Percentiles rank a stretch among this genome's conserved stretches.
phyloP scores from a whole-genome alignment of 192 early-diverging fungal species.

The Podila horticola region DNA sequence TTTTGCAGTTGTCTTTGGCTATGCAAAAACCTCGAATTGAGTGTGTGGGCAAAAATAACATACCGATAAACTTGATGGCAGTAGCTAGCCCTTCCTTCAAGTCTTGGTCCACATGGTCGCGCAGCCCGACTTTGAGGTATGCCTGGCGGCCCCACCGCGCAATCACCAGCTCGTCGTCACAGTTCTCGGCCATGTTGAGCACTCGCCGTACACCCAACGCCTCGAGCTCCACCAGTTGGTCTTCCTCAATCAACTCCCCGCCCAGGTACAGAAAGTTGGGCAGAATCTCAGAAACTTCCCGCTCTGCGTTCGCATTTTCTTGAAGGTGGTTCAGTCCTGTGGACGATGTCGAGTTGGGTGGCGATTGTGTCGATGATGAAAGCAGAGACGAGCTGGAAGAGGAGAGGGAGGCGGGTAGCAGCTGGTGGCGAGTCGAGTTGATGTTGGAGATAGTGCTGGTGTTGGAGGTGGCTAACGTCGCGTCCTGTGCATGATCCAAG shows the following conservation, averaged over 20 bases:
- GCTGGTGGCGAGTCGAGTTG: background rate
- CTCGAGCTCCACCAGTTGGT: conserved; percentile 63
- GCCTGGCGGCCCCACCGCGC: conserved; percentile 33
- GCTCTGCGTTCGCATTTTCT: conserved; percentile 39
- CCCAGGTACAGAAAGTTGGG: conserved; percentile 71
- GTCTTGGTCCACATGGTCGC: conserved; percentile 78
- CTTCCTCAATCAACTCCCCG: conserved; percentile 67
- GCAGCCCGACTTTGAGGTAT: conserved; percentile 60
- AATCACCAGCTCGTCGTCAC: conserved; percentile 56
- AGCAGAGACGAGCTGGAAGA: conserved; percentile 7
- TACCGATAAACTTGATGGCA: conserved; percentile 76
- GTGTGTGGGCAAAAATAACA: conserved; percentile 3
- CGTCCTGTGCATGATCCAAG: background rate
- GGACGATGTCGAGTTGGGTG: background rate
- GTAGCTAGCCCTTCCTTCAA: conserved; percentile 68
- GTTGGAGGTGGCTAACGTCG: background rate
- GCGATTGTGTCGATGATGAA: conserved; percentile 11
- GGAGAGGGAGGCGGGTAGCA: background rate
- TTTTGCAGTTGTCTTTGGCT: no score
- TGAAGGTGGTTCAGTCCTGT: conserved; percentile 27
- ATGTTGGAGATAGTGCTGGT: background rate
- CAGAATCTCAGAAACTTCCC: conserved; percentile 62
- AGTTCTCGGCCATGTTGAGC: conserved; percentile 81
- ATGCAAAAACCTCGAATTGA: background rate
- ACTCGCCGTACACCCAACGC: conserved; percentile 68